Base-by-base conservation (phyloP, 192 early-diverging fungal species). In the Coemansia sp. region DNA sequence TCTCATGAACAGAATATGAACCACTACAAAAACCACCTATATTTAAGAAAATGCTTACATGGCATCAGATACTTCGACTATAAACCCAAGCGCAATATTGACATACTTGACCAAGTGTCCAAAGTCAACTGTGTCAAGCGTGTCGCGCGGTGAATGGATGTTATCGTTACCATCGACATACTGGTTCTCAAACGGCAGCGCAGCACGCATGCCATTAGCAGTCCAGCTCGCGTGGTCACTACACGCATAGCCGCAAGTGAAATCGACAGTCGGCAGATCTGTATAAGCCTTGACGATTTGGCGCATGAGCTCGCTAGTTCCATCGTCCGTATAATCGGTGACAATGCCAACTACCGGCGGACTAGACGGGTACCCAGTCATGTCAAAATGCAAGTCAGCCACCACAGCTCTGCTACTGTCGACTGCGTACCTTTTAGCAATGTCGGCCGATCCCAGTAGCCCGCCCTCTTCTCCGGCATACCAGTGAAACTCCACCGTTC, bases 191-290 rank as follows among this genome's bases (percentile, higher is more conserved):
- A 89, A 88, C 0, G 93, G 86, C 45, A 95, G 87, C 0, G 90
- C 86, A n/a, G 93, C 87, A 22, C 89, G 90, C 67, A 88, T 92
- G 17, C 94, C 95, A 38, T 84, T 79, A 68, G 90, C 89, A 38
- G 83, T 78, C 94, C 94, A 98, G 4, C 90, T 90, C 12, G 94
- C 96, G 74, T 98, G 94, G 77, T 98, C 96, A 38, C 88, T 88
- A 66, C 87, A 91, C 51, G 76, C 72, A 56, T 80, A 80, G 4
- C 77, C 77, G 37, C 77, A 80, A 2, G 25, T 27, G 12, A 74
- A 70, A 27, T 71, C 65, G 2, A 42, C 19, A 14, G 69, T 62
- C 0, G 64, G 54, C 43, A 71, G 41, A 12, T 74, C 64, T 14
- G 77, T 74, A 45, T 80, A 80, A 4, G 45, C 59, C 8, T 2